phyloP scores from a whole-genome alignment of 75 land plant species.

The Pinus taeda region DNA sequence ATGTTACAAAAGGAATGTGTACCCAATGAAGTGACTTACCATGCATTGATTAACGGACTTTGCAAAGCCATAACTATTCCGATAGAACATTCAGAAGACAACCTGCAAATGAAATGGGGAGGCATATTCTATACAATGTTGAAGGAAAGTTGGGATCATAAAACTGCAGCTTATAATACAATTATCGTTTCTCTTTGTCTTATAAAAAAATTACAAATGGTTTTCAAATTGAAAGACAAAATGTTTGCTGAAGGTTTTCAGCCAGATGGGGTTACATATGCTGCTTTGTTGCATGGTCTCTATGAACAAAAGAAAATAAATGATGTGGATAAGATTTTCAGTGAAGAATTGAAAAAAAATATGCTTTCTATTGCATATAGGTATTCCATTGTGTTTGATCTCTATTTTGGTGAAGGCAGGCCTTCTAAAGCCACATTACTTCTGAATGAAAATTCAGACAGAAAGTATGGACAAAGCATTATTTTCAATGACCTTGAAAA shows the following conservation, averaged over 20 bases:
- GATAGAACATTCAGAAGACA: background rate
- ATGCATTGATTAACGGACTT: conserved; percentile 45
- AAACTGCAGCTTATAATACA: too few species aligned
- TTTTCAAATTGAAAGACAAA: too few species aligned
- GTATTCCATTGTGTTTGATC: conserved; percentile 1
- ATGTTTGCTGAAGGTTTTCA: too few species aligned
- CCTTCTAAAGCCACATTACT: conserved; percentile 25
- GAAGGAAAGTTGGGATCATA: conserved; percentile 34
- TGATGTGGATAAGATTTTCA: conserved; percentile 21
- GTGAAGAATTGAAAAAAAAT: too few species aligned
- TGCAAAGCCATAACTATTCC: conserved; percentile 5
- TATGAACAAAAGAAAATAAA: conserved; percentile 4
- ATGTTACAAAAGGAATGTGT: conserved; percentile 47
- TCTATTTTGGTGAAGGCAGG: conserved; percentile 5
- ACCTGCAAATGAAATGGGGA: conserved; percentile 5
- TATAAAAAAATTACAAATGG: too few species aligned
- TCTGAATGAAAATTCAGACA: background rate
- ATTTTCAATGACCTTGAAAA: too few species aligned
- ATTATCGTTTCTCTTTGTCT: conserved; percentile 59
- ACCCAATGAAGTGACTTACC: conserved; percentile 57
- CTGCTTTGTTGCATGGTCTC: too few species aligned
- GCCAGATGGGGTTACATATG: too few species aligned
- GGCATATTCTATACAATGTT: conserved; percentile 36
- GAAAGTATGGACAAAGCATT: too few species aligned
- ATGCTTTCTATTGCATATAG: conserved; percentile 22